Base-by-base conservation (phyloP, 2,329 filamentous ascomycete genomes). In the Stagonosporopsis rhizophila region DNA sequence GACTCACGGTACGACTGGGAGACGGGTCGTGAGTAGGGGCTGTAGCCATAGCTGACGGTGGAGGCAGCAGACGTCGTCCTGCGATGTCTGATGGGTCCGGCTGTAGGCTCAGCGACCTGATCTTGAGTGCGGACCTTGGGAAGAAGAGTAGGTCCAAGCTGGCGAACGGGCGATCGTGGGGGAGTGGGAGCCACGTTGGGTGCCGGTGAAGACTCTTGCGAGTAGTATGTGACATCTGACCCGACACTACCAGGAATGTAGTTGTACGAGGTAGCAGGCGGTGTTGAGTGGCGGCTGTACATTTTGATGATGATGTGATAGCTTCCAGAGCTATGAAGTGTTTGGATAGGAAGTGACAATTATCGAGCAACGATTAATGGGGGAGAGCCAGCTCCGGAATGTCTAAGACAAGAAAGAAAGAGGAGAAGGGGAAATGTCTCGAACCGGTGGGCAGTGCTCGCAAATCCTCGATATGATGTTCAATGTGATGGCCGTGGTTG, bases 101-200 rank as follows among this genome's bases (percentile, higher is more conserved):
- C 80, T 37, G 80, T 80, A 37, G 84, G 84, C 63, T 88, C 86
- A 59, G 92, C 85, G 59, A 88, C 83, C 77, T 94, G 89, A 78
- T 96, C 92, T 78, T 95, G 92, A 37, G 86, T 86, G 59, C 92
- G 86, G 79, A 96, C 93, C 83, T 92, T 95, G 70, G 92, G 92
- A 28, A 96, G 82, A 57, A 96, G 81, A 44, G 91, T 81, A 47
- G 91, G 91, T 48, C 91, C 91, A 78, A 92, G 89, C 59, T 91
- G 89, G 59, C 88, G 85, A 66, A 93, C 85, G 58, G 91, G 90
- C 30, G 90, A 89, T 61, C 84, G 82, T 49, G 83, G 84, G 49
- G 90, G 90, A 12, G 89, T 92, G 66, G 86, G 81, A 64, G 84
- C 82, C 19, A 88, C 90, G 78, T 85, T 83, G 66, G 87, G 81